Evolutionary conservation across 768 basidiomycete genomes (phyloP).

Genomic region (Termitomyces titanicus): DNA sequence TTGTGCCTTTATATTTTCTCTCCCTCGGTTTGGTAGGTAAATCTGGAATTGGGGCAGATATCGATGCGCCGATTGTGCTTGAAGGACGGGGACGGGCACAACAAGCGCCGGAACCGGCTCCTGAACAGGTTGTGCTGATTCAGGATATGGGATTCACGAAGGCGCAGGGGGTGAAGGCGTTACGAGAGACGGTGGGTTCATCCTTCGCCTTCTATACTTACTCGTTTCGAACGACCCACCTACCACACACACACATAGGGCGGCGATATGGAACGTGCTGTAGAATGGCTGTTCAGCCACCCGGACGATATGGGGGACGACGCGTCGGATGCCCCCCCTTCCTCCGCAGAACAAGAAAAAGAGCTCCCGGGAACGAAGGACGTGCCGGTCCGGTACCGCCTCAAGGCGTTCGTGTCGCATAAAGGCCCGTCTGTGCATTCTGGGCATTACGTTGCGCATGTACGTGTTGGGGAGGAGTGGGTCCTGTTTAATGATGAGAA

Average conservation of each 20-base stretch:
- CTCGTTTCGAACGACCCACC: too few relatives aligned
- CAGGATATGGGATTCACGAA: slow-evolving; percentile 90
- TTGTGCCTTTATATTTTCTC: not conserved
- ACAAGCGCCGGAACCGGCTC: slow-evolving; percentile 50
- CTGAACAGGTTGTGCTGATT: slow-evolving; percentile 71
- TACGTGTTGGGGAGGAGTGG: slow-evolving; percentile 63
- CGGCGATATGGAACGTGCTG: slow-evolving; percentile 77
- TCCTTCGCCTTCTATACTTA: too few relatives aligned
- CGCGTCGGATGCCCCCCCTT: slow-evolving; percentile 20
- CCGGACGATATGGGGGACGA: slow-evolving; percentile 82
- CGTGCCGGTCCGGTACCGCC: slow-evolving; percentile 72
- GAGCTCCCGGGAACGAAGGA: slow-evolving; percentile 43
- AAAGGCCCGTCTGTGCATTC: slow-evolving; percentile 96
- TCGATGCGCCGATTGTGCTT: slow-evolving; percentile 68
- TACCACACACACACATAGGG: slow-evolving; percentile 48
- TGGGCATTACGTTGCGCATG: slow-evolving; percentile 89
- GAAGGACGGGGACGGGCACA: slow-evolving; percentile 20
- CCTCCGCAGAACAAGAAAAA: slow-evolving; percentile 16
- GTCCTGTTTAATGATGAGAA: slow-evolving; percentile 96
- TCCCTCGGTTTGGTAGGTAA: not conserved
- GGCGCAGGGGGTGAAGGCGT: slow-evolving; percentile 81
- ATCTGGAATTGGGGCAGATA: slow-evolving; percentile 56
- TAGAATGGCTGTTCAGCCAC: slow-evolving; percentile 96
- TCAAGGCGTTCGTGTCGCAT: slow-evolving; percentile 96
- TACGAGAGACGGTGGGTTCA: slow-evolving; percentile 74